A percentile compares a stretch with the other conserved stretches of the same genome.
Conservation (phyloP, 306 rosid genomes). For the Prunus armeniaca region DNA sequence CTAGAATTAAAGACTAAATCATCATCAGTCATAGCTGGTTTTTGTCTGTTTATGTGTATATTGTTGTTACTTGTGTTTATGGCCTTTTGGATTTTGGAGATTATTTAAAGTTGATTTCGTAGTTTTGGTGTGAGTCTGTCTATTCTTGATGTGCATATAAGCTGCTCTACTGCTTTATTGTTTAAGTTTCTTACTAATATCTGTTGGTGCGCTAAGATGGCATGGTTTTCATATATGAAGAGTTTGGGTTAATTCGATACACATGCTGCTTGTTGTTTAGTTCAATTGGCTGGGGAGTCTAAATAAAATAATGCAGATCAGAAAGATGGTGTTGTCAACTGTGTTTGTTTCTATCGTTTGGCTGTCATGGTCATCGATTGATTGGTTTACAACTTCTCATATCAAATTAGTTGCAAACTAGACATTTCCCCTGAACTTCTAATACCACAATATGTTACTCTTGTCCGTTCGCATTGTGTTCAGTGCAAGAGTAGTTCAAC, state of each 20-base stretch:
- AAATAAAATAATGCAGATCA: neutral
- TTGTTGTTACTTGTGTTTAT: neutral
- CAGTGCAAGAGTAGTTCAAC: too few species aligned
- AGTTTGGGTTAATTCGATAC: neutral
- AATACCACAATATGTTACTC: too few species aligned
- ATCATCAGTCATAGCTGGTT: neutral
- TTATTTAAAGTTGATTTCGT: neutral
- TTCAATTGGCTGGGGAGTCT: neutral
- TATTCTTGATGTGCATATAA: neutral
- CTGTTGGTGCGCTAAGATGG: neutral
- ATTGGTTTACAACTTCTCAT: too few species aligned
- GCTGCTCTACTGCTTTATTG: neutral
- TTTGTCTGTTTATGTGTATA: neutral
- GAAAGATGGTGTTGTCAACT: neutral
- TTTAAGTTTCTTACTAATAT: neutral
- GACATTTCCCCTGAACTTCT: too few species aligned
- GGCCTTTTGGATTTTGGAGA: neutral
- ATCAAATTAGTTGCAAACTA: too few species aligned
- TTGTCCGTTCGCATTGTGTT: too few species aligned
- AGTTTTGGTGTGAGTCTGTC: neutral
- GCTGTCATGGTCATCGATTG: too few species aligned
- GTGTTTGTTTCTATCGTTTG: too few species aligned
- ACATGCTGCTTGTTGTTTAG: neutral
- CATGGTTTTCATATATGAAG: neutral
- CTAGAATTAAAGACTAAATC: neutral